These are phyloP conservation scores for Aspergillus sp. DNA, from an alignment of 2,329 filamentous ascomycete genomes.

Conservation along the genomic window DNA sequence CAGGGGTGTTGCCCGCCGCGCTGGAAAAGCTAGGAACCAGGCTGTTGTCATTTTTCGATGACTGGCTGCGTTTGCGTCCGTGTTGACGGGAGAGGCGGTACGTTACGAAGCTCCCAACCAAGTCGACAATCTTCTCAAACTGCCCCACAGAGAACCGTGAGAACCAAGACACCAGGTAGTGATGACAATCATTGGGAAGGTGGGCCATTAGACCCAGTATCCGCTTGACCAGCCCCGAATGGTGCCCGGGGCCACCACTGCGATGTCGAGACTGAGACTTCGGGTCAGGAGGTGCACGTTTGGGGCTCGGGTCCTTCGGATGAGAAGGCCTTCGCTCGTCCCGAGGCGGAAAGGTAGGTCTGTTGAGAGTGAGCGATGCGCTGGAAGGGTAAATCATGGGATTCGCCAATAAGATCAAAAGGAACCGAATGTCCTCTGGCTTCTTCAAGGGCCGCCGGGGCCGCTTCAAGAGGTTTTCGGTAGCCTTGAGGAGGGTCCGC, in stretches of 20 bases:
- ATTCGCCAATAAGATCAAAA: constrained; percentile 76
- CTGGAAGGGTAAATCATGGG: constrained; percentile 64
- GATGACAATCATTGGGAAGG: constrained; percentile 71
- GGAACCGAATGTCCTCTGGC: constrained; percentile 70
- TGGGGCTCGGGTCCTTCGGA: constrained; percentile 19
- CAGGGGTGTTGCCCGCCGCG: constrained; percentile 62
- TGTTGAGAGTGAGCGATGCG: constrained; percentile 14
- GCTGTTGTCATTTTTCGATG: constrained; percentile 55
- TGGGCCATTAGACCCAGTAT: constrained; percentile 79
- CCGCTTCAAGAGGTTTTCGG: constrained; percentile 75
- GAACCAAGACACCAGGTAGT: constrained; percentile 75
- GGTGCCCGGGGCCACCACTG: constrained; percentile 57
- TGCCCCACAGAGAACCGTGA: constrained; percentile 65
- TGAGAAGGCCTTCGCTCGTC: constrained; percentile 30
- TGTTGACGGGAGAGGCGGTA: constrained; percentile 73
- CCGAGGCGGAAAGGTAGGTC: constrained; percentile 17
- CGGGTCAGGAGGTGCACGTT: constrained; percentile 16
- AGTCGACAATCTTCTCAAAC: constrained; percentile 72
- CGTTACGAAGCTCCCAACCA: constrained; percentile 75
- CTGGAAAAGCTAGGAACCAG: constrained; percentile 72
- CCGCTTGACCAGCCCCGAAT: constrained; percentile 82
- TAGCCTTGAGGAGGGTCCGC: constrained; percentile 70
- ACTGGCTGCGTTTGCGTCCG: constrained; percentile 62
- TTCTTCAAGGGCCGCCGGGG: constrained; percentile 68
- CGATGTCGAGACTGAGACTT: constrained; percentile 15